phyloP scores from a whole-genome alignment of 495 filamentous ascomycete genomes.

The Penicillium macrosclerotiorum region DNA sequence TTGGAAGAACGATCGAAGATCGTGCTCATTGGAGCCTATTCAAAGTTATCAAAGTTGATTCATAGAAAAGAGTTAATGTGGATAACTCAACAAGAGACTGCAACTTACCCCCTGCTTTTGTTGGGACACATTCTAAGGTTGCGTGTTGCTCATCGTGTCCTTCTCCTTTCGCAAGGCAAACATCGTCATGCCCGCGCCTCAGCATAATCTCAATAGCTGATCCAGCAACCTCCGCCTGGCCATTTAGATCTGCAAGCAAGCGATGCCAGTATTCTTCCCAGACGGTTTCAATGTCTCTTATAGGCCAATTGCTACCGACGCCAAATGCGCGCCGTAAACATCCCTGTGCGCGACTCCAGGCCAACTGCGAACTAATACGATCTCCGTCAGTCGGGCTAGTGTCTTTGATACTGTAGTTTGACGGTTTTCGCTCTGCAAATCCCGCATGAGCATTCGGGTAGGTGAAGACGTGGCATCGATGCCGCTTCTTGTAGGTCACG shows the following conservation, averaged over 20 bases:
- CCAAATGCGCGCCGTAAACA: slow-evolving; percentile 55
- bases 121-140: slow-evolving; percentile 29
- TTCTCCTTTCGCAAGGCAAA: slow-evolving; percentile 7
- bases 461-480: slow-evolving; percentile 43
- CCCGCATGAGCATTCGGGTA: slow-evolving; percentile 49
- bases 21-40: slow-evolving; percentile 21
- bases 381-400: slow-evolving; percentile 18
- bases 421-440: slow-evolving; percentile 47
- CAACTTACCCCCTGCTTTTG: slow-evolving; percentile 46
- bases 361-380: slow-evolving; percentile 46
- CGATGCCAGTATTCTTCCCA: slow-evolving; percentile 55
- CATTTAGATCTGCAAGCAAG: slow-evolving; percentile 13
- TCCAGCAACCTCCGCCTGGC: not conserved
- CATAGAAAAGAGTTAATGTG: no score
- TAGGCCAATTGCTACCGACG: slow-evolving; percentile 36
- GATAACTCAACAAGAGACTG: no score
- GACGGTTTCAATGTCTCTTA: slow-evolving; percentile 56
- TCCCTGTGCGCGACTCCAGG: slow-evolving; percentile 54
- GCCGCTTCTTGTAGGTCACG: slow-evolving; percentile 39
- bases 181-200: slow-evolving; percentile 3
- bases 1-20: slow-evolving; percentile 63
- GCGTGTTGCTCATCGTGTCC: slow-evolving; percentile 10
- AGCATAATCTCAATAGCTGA: slow-evolving; percentile 11
- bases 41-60: no score
- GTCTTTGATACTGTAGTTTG: slow-evolving; percentile 21